Base-by-base conservation (phyloP, 2,329 filamentous ascomycete genomes). In the Cercospora zeina region DNA sequence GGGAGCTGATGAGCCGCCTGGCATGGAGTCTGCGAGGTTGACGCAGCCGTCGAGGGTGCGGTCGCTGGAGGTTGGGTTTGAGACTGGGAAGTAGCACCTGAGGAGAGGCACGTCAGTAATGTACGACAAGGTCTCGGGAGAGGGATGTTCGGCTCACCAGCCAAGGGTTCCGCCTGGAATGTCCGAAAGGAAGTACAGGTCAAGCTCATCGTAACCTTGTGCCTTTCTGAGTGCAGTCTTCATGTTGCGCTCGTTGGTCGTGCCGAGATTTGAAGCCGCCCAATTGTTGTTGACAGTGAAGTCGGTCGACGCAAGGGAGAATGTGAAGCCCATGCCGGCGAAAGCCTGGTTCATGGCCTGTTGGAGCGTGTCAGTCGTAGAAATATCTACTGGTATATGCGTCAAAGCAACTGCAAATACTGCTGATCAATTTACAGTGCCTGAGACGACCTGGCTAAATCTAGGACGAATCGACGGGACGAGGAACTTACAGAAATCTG, bases 121-220 rank as follows among this genome's bases (percentile, higher is more conserved):
- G 31, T 34, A 34, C 31, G 9, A 8, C 31, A 34, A 34, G 31
- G 8, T 34, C 9, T 11, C 2, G 14, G 19, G 27, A 8, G 13
- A 1, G n/a, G 19, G 11, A 9, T 13, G 10, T 1, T 50, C 30
- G 13, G 24, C 36, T 49, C 21, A 59, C 58, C 58, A 68, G 56
- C 67, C 66, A 2, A 68, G 58, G 11, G 62, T 60, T 2, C 56
- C 59, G 21, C 62, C 65, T 34, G 65, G 61, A 9, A 85, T 74
- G 61, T 83, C 76, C 14, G 80, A 81, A 67, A 83, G 79, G 73
- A 84, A 85, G 72, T 84, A 85, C 56, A 85, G 74, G 71, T 85
- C 85, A 34, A 85, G 75, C 0, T 79, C 78, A 31, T 69, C 67
- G 69, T 85, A 85, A 10, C 49, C 49, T 31, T 69, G 78, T 56